phyloP scores from a whole-genome alignment of 2,329 filamentous ascomycete genomes.

The Ceratocystis lukuohia region DNA sequence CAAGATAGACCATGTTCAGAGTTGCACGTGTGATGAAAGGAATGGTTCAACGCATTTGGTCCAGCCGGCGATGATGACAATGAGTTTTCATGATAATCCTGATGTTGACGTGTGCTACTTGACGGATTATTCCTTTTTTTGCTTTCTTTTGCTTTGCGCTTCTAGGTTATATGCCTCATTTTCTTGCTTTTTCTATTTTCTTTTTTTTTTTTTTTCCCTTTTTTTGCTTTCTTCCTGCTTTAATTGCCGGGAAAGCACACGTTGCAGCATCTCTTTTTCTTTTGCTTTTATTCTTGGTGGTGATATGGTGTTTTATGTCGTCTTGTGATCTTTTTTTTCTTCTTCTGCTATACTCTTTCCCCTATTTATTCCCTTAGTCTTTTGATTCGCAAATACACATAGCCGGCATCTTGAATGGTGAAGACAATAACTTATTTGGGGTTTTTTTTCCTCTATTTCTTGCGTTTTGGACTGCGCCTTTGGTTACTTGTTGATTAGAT shows the following conservation, averaged over 20 bases:
- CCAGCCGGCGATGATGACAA: conserved; percentile 27
- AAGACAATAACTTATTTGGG: neutral
- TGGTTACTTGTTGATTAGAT: neutral
- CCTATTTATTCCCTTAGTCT: conserved; percentile 12
- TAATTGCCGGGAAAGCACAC: neutral
- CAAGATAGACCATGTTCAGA: conserved; percentile 56
- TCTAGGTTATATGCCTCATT: neutral
- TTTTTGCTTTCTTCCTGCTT: neutral
- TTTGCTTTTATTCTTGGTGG: no score
- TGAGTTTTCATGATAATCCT: conserved; percentile 34
- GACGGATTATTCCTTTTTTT: neutral
- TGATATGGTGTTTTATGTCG: neutral
- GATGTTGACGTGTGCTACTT: conserved; percentile 2
- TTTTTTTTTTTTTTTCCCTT: neutral
- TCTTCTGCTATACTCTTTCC: neutral
- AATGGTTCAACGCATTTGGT: conserved; percentile 36
- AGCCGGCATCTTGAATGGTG: conserved; percentile 3
- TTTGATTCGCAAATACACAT: neutral
- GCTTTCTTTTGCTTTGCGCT: neutral
- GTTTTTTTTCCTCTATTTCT: neutral
- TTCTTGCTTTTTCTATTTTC: neutral
- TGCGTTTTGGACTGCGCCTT: neutral
- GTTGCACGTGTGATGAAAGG: conserved; percentile 74
- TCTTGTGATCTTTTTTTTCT: conserved; percentile 1
- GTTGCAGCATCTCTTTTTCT: neutral